A percentile compares a stretch with the other conserved stretches of the same genome.
phyloP scores from a whole-genome alignment of 2,329 filamentous ascomycete species.

The Aspergillus vadensis region DNA sequence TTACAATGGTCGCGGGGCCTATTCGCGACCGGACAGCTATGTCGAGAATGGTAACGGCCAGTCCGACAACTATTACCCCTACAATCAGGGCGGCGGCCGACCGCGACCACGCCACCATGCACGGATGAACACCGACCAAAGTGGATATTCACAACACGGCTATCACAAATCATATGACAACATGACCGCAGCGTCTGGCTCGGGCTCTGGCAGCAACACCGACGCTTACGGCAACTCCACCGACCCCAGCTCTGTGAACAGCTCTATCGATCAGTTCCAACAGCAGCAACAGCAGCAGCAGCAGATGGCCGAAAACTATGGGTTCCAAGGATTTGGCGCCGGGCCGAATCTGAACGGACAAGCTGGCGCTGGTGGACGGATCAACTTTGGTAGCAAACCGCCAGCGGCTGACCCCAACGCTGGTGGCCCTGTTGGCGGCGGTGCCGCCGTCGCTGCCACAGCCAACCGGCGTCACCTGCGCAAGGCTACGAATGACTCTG shows the following conservation, averaged over 20 bases:
- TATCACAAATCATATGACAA: conserved; percentile 86
- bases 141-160: conserved; percentile 46
- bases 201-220: conserved; percentile 68
- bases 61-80: conserved; percentile 50
- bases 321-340: conserved; percentile 57
- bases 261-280: conserved; percentile 75
- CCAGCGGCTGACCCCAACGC: conserved; percentile 26
- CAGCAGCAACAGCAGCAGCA: conserved; percentile 46
- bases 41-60: conserved; percentile 37
- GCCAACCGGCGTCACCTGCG: conserved; percentile 25
- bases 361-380: conserved; percentile 16
- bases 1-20: conserved; percentile 37
- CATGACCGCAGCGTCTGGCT: conserved; percentile 67
- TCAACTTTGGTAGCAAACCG: conserved; percentile 18
- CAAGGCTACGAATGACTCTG: conserved; percentile 25
- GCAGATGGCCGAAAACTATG: conserved; percentile 62
- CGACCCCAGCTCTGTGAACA: conserved; percentile 91
- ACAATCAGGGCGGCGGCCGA: conserved; percentile 31
- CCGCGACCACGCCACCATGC: conserved; percentile 36
- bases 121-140: conserved; percentile 40
- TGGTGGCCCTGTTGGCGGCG: conserved; percentile 31
- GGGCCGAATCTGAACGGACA: conserved; percentile 42
- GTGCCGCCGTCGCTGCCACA: conserved; percentile 18
- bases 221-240: conserved; percentile 80
- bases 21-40: conserved; percentile 50